Evolutionary conservation across 1,284 basidiomycete species (phyloP), one percentile per base, ranked within the genome.

Genomic region (Trametes polyzona): DNA sequence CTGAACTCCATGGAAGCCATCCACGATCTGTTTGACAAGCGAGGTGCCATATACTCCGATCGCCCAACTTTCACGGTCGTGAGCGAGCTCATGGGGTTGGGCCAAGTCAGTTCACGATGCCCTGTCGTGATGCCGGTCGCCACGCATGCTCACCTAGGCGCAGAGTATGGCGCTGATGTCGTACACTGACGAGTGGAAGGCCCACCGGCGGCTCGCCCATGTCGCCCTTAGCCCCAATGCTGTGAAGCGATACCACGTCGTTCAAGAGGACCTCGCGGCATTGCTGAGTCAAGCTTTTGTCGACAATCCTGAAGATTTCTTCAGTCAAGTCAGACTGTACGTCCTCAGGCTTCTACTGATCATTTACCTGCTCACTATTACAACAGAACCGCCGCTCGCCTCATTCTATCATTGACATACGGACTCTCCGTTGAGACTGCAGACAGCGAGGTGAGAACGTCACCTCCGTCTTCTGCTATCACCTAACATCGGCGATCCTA

Each of bases 31-130:
- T 50, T 76, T 2, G 74, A 73, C 16, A 71, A 70, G 50, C 61
- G 69, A n/a, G 66, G 67, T 1, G 57, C 50, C 2, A 68, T 67
- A 7, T 77, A 77, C 49, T 74, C 74, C 2, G 66, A 74, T 48
- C 64, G 76, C 9, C 75, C 76, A 0, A 46, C 40, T 1, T 74
- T 76, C 41, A 71, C 69, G 1, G 69, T 75, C 29, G 69, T 68
- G 3, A 67, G 73, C 5, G 73, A 76, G 47, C 65, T 77, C n/a
- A 75, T 75, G 71, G 64, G 58, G 4, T 53, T 74, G 3, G 59
- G 65, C 30, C 58, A 68, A 23, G 74, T 74, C 27, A 23, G 52
- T 53, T n/a, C n/a, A n/a, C n/a, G n/a, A n/a, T n/a, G n/a, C n/a
- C n/a, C n/a, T n/a, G n/a, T n/a, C n/a, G n/a, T n/a, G n/a, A n/a